Base-by-base conservation (phyloP, 805 yeast genomes). In the Starmerella floricola region DNA sequence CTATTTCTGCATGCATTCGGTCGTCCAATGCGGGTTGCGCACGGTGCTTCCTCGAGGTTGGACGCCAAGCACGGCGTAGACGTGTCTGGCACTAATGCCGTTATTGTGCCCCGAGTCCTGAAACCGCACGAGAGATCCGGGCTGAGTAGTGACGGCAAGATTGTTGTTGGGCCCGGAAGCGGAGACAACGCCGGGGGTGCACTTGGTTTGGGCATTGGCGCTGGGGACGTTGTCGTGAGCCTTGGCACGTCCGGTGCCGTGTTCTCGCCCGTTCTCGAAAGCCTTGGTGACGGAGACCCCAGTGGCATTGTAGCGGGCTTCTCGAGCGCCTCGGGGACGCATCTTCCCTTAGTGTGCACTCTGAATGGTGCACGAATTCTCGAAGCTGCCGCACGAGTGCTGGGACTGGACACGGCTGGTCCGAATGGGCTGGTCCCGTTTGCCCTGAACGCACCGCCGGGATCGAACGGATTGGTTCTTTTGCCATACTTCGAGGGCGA, bases 141-240 rank as follows among this genome's bases (percentile, higher is more conserved):
- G 8, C 5, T 10, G 3, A 39, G 41, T 3, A 34, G 44, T 1
- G 32, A 35, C 16, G 51, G 47, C 15, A 16, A 36, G 2, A 29
- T 53, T 5, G 38, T 45, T 8, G 52, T 52, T 0, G 56, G 55
- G 2, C 44, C 55, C 16, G 56, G 56, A 6, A 37, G 54, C 5
- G 56, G 56, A n/a, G 56, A 53, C 40, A 53, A 53, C 20, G 56
- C 56, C 3, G 56, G 55, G 13, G 56, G 55, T 15, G 56, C 55
- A 2, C 41, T 53, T 10, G 56, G 56, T 2, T 44, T 53, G 21
- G 42, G 44, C 13, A 34, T 40, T 1, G 34, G 26, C 6, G 48
- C 46, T 3, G 51, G 52, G 15, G 56, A 53, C 27, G 48, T 45
- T 1, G 55, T 50, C 5, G 54, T 52, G 6, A 46, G 52, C 6